phyloP scores from a whole-genome alignment of 2,329 filamentous ascomycete species.

The Corynespora cassiicola region DNA sequence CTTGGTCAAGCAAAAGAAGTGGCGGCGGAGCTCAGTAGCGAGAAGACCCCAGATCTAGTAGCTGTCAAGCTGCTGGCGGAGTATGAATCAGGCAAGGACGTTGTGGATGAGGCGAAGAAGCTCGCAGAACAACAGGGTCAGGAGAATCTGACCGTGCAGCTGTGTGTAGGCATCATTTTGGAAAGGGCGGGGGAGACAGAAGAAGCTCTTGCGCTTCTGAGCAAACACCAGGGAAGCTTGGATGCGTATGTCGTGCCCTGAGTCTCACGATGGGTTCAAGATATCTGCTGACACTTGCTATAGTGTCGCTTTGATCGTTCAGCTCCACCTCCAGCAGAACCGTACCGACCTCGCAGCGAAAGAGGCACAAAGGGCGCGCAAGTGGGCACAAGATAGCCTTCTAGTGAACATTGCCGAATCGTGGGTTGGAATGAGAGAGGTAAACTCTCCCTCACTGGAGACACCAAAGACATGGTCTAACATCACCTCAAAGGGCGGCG shows the following conservation, averaged over 20 bases:
- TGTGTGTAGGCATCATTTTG: slow-evolving; percentile 81
- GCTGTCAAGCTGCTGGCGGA: slow-evolving; percentile 80
- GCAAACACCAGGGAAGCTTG: slow-evolving; percentile 81
- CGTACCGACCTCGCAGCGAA: slow-evolving; percentile 88
- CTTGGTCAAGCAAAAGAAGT: slow-evolving; percentile 80
- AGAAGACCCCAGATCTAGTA: slow-evolving; percentile 71
- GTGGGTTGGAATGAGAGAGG: slow-evolving; percentile 89
- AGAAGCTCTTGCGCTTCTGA: slow-evolving; percentile 79
- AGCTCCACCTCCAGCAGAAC: slow-evolving; percentile 93
- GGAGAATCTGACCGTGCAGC: slow-evolving; percentile 77
- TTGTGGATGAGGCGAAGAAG: slow-evolving; percentile 68
- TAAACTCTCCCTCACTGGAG: slow-evolving; percentile 53
- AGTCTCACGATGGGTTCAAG: not conserved
- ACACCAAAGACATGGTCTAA: slow-evolving; percentile 30
- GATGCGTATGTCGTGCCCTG: slow-evolving; percentile 64
- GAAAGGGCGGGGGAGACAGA: slow-evolving; percentile 83
- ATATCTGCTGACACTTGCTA: not conserved
- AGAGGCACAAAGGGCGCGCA: slow-evolving; percentile 83
- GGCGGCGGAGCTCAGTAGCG: slow-evolving; percentile 69
- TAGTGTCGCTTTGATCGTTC: slow-evolving; percentile 84
- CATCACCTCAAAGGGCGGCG: slow-evolving; percentile 72
- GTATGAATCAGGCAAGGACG: slow-evolving; percentile 52
- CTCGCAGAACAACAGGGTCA: slow-evolving; percentile 72
- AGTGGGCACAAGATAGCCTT: slow-evolving; percentile 94
- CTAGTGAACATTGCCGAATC: slow-evolving; percentile 94